Conservation (phyloP, 169 alveolate genomes). For the Plasmodium blacklocki region DNA sequence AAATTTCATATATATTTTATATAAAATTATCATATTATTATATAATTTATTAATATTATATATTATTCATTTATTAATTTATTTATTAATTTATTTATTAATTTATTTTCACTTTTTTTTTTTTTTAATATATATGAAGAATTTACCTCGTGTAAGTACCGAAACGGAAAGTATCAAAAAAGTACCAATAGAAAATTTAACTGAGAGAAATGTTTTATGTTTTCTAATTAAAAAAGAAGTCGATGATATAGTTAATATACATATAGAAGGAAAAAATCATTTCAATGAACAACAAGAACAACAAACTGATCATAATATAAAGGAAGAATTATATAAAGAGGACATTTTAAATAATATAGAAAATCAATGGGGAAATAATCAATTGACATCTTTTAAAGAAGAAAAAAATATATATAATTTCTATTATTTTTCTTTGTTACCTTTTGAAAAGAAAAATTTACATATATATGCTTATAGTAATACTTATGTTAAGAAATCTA, state of each 20-base stretch:
- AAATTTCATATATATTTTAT: too few species aligned
- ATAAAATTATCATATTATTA: too few species aligned
- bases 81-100: not conserved
- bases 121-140: conserved; percentile 6
- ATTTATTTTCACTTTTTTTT: conserved; percentile 4
- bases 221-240: conserved; percentile 54
- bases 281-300: not conserved
- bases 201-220: conserved; percentile 69
- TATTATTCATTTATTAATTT: not conserved
- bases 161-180: conserved; percentile 68
- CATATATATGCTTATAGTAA: conserved; percentile 47
- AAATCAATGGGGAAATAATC: conserved; percentile 17
- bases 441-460: conserved; percentile 64
- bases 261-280: conserved; percentile 40
- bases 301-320: conserved; percentile 14
- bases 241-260: conserved; percentile 14
- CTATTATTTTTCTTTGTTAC: conserved; percentile 54
- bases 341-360: not conserved
- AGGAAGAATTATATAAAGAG: not conserved
- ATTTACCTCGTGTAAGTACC: conserved; percentile 63
- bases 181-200: conserved; percentile 54
- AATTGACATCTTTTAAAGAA: conserved; percentile 22
- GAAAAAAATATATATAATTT: conserved; percentile 60
- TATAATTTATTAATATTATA: too few species aligned
- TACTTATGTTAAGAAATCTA: conserved; percentile 21